Percentiles rank a stretch among this genome's conserved stretches.
phyloP scores from a whole-genome alignment of 768 basidiomycete species.

The Dentipellis sp. region DNA sequence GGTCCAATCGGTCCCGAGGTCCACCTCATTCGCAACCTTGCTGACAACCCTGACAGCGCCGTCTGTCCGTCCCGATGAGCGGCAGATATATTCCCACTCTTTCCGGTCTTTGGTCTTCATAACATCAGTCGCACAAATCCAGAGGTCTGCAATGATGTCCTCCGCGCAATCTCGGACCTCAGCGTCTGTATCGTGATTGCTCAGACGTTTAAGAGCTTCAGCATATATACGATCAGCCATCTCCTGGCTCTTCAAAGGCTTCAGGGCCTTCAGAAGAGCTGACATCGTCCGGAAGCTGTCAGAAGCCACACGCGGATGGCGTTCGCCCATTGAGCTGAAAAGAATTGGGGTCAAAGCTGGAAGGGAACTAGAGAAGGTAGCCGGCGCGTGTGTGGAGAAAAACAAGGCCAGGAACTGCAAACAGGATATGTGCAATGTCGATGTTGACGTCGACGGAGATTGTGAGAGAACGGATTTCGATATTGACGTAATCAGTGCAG shows the following conservation, averaged over 20 bases:
- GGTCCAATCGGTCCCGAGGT: constrained; percentile 71
- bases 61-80: constrained; percentile 59
- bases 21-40: constrained; percentile 70
- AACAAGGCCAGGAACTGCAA: constrained; percentile 81
- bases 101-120: constrained; percentile 52
- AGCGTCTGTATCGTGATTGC: constrained; percentile 79
- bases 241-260: constrained; percentile 53
- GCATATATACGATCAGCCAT: constrained; percentile 72
- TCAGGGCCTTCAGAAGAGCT: constrained; percentile 65
- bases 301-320: constrained; percentile 81
- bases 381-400: constrained; percentile 62
- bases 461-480: constrained; percentile 58
- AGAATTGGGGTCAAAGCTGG: constrained; percentile 64
- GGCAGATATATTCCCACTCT: constrained; percentile 78
- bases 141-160: constrained; percentile 75
- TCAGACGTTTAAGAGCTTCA: constrained; percentile 61
- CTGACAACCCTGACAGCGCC: constrained; percentile 76
- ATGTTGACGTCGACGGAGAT: constrained; percentile 64
- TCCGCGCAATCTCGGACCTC: constrained; percentile 83
- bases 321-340: constrained; percentile 65
- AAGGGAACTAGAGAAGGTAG: constrained; percentile 52
- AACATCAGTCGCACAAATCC: constrained; percentile 77
- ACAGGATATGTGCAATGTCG: constrained; percentile 74
- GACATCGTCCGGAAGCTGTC: constrained; percentile 87
- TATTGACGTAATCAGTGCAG: constrained; percentile 51